phyloP scores from a whole-genome alignment of 495 filamentous ascomycete species.

The Achaetomiella virescens region DNA sequence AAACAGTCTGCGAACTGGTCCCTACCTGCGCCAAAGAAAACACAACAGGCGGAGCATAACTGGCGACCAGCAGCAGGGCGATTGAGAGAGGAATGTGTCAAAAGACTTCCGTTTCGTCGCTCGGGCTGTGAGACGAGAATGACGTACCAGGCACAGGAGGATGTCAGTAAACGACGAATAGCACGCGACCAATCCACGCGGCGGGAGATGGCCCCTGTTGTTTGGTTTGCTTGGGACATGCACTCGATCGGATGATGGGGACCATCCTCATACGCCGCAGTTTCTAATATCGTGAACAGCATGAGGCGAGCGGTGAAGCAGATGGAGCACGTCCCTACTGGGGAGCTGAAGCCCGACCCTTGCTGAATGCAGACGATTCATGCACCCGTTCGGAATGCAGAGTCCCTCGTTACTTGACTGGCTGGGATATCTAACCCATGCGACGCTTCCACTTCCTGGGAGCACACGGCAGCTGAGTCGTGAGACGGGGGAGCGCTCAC shows the following conservation, averaged over 20 bases:
- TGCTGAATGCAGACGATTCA: neutral
- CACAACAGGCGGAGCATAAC: neutral
- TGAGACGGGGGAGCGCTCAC: neutral
- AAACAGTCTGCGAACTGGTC: too few species aligned
- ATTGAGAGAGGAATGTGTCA: slow-evolving; percentile 5
- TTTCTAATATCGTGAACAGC: slow-evolving; percentile 1
- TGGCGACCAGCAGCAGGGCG: neutral
- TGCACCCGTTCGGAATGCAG: too few species aligned
- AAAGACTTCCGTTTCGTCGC: neutral
- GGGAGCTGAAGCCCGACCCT: neutral
- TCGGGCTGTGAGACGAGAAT: neutral
- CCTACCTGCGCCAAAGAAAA: neutral
- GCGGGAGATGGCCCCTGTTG: neutral
- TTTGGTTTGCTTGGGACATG: neutral
- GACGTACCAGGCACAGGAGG: slow-evolving; percentile 4
- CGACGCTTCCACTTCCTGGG: too few species aligned
- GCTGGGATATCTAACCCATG: too few species aligned
- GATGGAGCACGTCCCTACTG: neutral
- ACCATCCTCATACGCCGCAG: neutral
- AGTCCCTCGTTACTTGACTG: too few species aligned
- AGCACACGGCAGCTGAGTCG: too few species aligned
- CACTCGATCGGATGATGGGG: slow-evolving; percentile 1
- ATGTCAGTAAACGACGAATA: neutral
- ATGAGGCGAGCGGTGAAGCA: neutral
- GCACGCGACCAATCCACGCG: neutral